phyloP scores from a whole-genome alignment of 1,284 basidiomycete genomes.

The Cryptococcus hybrid region DNA sequence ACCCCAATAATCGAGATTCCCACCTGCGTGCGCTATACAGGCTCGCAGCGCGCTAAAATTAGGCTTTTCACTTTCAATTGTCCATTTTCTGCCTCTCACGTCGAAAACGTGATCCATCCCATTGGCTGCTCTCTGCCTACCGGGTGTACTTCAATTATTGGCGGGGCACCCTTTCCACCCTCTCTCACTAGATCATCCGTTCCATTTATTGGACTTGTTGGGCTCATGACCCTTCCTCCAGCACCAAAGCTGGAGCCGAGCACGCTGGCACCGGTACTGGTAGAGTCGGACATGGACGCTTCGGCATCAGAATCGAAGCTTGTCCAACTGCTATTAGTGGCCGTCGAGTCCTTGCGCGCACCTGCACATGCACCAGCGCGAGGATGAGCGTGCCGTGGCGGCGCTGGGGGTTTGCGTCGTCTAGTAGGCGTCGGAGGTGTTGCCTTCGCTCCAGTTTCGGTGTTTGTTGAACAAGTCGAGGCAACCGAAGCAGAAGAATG shows the following conservation, averaged over 20 bases:
- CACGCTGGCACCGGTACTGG: not conserved
- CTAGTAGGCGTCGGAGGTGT: conserved; percentile 5
- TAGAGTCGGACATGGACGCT: not conserved
- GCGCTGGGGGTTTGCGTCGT: conserved; percentile 24
- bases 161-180: conserved; percentile 30
- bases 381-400: conserved; percentile 14
- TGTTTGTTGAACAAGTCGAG: conserved; percentile 5
- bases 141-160: conserved; percentile 37
- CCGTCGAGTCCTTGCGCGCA: conserved; percentile 8
- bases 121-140: conserved; percentile 8
- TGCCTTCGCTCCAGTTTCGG: not conserved
- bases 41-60: no score
- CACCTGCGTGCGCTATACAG: no score
- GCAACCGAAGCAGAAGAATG: conserved; percentile 16
- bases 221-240: not conserved
- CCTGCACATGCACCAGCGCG: not conserved
- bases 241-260: not conserved
- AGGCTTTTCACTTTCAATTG: no score
- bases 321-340: conserved; percentile 6
- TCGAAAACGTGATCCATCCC: conserved; percentile 36
- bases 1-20: no score
- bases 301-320: conserved; percentile 14
- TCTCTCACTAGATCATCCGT: conserved; percentile 24
- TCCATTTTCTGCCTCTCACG: not conserved
- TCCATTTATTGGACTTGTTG: not conserved